These are phyloP conservation scores for Geotrichum fermentans DNA, from an alignment of 1,139 yeast species.

Conservation along the genomic window DNA sequence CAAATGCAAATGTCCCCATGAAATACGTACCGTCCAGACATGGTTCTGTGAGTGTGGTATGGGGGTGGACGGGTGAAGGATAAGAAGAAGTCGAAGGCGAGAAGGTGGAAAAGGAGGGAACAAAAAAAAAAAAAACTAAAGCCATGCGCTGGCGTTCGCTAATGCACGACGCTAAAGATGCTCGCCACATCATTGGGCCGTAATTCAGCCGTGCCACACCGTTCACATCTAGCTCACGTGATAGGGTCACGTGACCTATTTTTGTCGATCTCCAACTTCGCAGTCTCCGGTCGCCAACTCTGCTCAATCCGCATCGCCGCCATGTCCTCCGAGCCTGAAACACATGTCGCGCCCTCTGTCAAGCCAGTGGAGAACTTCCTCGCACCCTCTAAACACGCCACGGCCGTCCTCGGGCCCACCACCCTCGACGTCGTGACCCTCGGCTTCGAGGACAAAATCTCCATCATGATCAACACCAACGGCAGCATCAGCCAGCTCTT, in stretches of 20 bases:
- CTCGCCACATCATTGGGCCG: no score
- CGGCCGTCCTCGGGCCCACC: slow-evolving; percentile 21
- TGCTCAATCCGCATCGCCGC: no score
- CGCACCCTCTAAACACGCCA: slow-evolving; percentile 19
- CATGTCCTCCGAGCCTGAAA: no score
- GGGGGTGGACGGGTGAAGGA: background rate
- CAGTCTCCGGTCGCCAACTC: no score
- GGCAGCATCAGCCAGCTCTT: slow-evolving; percentile 35
- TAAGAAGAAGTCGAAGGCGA: background rate
- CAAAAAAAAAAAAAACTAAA: no score
- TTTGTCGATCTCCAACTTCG: background rate
- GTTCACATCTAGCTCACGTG: no score
- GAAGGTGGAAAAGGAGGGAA: no score
- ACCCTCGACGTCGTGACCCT: slow-evolving; percentile 34
- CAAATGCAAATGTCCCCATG: background rate
- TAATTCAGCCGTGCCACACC: background rate
- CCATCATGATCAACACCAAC: slow-evolving; percentile 34
- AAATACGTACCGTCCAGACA: slow-evolving; percentile 6
- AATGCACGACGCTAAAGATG: no score
- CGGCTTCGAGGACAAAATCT: slow-evolving; percentile 36
- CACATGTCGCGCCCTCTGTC: no score
- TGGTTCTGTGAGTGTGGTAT: background rate
- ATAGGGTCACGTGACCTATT: background rate
- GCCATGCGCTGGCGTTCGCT: background rate
- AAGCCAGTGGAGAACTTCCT: slow-evolving; percentile 10